Evolutionary conservation across 768 basidiomycete genomes (phyloP).

Genomic region (Agrocybe chaxingu): DNA sequence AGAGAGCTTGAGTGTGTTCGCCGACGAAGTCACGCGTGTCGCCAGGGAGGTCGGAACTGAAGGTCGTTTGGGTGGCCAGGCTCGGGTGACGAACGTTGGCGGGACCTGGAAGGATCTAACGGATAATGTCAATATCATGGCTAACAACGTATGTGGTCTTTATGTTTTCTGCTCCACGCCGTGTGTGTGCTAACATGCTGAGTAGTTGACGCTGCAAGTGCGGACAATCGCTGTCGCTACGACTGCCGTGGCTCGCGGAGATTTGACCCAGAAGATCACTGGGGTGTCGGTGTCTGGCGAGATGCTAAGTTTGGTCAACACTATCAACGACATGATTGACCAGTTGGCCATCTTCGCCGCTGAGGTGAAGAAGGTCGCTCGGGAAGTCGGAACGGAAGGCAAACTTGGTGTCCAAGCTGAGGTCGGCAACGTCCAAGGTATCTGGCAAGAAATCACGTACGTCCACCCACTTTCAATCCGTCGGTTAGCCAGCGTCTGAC

Average conservation of each 20-base stretch:
- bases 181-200: background rate
- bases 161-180: background rate
- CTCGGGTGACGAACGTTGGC: conserved; percentile 88
- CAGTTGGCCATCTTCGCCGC: conserved; percentile 55
- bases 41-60: conserved; percentile 98
- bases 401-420: conserved; percentile 97
- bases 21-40: conserved; percentile 78
- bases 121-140: conserved; percentile 96
- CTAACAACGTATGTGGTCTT: conserved; percentile 65
- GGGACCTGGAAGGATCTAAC: conserved; percentile 98
- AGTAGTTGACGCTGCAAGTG: conserved; percentile 86
- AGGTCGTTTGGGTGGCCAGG: conserved; percentile 91
- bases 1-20: conserved; percentile 78
- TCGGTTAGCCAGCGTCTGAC: background rate
- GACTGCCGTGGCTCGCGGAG: conserved; percentile 91
- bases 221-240: conserved; percentile 92
- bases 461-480: conserved; percentile 26
- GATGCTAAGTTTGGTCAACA: conserved; percentile 93
- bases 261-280: conserved; percentile 89
- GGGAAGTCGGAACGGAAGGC: conserved; percentile 98
- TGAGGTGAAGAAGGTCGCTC: conserved; percentile 88
- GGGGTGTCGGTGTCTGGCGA: conserved; percentile 94
- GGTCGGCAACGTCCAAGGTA: conserved; percentile 94
- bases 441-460: conserved; percentile 98
- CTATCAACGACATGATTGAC: conserved; percentile 87